Percentiles rank a stretch among this genome's conserved stretches.
These are phyloP conservation scores for Quercus tomentella DNA, from an alignment of 331 rosid genomes.

Conservation along the genomic window DNA sequence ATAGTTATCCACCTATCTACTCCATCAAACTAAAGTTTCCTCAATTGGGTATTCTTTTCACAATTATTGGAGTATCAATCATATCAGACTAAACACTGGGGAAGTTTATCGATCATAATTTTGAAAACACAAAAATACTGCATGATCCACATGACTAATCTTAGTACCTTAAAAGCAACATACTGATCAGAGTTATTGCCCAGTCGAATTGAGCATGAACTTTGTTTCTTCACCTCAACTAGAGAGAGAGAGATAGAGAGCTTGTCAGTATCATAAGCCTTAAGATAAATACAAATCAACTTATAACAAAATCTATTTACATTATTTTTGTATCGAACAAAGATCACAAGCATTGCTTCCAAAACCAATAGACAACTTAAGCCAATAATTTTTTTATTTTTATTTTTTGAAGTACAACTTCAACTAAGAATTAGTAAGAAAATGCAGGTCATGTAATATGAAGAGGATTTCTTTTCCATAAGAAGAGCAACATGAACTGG, in stretches of 20 bases:
- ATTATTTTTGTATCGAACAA: neutral
- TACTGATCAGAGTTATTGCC: conserved; percentile 55
- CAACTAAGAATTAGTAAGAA: neutral
- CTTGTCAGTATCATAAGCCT: neutral
- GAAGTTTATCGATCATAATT: neutral
- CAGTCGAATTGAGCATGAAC: conserved; percentile 66
- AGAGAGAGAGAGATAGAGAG: conserved; percentile 14
- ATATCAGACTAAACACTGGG: neutral
- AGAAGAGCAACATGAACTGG: neutral
- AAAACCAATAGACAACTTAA: neutral
- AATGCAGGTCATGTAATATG: neutral
- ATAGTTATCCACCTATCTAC: neutral
- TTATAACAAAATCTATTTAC: neutral
- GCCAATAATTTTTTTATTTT: neutral
- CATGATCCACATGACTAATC: neutral
- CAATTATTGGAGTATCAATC: neutral
- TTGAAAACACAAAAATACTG: neutral
- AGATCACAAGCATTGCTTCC: neutral
- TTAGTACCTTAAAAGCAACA: conserved; percentile 81
- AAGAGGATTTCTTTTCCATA: neutral
- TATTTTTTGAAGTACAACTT: no score
- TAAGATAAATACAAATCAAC: neutral
- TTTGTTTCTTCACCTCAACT: conserved; percentile 90
- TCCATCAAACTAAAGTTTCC: neutral
- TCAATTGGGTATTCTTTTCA: neutral